These are phyloP conservation scores for Arthrobotrys sinensis DNA, from an alignment of 2,329 filamentous ascomycete species.

Conservation along the genomic window DNA sequence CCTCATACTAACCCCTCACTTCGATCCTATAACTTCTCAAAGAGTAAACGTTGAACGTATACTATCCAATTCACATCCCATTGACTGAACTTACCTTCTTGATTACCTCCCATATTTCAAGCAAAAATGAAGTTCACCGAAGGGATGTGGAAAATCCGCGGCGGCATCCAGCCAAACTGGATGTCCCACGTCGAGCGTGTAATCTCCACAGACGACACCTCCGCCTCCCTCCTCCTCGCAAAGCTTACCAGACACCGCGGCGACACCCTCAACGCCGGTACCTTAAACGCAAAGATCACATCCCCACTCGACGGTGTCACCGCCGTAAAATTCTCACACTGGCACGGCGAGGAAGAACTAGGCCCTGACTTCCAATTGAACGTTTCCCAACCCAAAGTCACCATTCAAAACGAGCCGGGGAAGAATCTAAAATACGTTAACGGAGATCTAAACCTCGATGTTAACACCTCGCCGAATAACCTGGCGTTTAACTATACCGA, in stretches of 20 bases:
- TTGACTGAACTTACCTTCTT: neutral
- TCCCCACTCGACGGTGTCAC: constrained; percentile 67
- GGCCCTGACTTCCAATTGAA: constrained; percentile 69
- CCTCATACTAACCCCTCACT: constrained; percentile 7
- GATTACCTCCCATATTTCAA: neutral
- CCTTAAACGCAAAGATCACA: constrained; percentile 59
- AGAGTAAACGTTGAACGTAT: constrained; percentile 2
- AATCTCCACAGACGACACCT: constrained; percentile 31
- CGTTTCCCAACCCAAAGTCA: constrained; percentile 65
- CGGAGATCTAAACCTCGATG: constrained; percentile 67
- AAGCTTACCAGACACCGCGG: constrained; percentile 58
- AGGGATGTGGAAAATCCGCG: constrained; percentile 63
- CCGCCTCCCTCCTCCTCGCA: constrained; percentile 45
- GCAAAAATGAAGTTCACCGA: constrained; percentile 63
- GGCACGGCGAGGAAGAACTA: constrained; percentile 67
- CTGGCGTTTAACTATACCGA: constrained; percentile 68
- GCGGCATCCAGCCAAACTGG: constrained; percentile 62
- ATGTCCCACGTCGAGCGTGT: constrained; percentile 62
- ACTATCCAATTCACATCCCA: neutral
- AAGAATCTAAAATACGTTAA: constrained; percentile 67
- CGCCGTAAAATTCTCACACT: constrained; percentile 68
- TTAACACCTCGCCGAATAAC: constrained; percentile 67
- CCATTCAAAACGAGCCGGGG: constrained; percentile 64
- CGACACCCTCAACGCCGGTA: constrained; percentile 62
- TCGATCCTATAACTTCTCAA: neutral